Conservation (phyloP, 169 alveolate species). For the Plasmodium berghei region DNA sequence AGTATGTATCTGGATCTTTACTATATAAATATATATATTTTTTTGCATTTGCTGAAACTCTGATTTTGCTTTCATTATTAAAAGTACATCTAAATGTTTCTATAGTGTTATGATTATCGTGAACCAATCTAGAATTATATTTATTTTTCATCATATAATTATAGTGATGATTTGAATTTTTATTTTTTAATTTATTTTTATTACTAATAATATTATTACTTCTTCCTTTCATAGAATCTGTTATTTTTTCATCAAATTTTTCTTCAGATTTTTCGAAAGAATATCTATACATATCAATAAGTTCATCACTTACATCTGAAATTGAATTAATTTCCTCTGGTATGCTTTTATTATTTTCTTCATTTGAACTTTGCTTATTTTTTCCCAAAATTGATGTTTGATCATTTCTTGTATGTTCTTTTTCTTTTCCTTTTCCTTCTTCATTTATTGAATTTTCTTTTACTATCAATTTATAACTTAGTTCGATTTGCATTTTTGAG, state of each 20-base stretch:
- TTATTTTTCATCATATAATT: not conserved
- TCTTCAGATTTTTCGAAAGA: constrained; percentile 19
- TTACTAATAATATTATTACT: not conserved
- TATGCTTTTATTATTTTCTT: not conserved
- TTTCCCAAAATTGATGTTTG: not conserved
- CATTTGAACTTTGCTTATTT: not conserved
- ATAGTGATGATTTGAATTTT: constrained; percentile 13
- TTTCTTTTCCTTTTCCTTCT: not conserved
- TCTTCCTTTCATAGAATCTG: not conserved
- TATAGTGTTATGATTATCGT: constrained; percentile 4
- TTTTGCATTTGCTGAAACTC: constrained; percentile 38
- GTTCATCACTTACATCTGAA: constrained; percentile 16
- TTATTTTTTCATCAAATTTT: not conserved
- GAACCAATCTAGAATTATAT: not conserved
- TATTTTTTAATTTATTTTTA: constrained; percentile 12
- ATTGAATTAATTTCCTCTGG: not conserved
- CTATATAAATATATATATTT: constrained; percentile 36
- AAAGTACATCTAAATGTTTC: constrained; percentile 42
- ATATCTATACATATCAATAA: constrained; percentile 27
- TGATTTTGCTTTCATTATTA: constrained; percentile 38
- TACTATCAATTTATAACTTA: constrained; percentile 30
- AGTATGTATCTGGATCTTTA: constrained; percentile 1
- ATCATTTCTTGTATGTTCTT: not conserved
- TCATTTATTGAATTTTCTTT: not conserved
- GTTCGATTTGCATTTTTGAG: constrained; percentile 53